These are phyloP conservation scores for Claviceps citrina DNA, from an alignment of 2,329 filamentous ascomycete genomes.

Conservation along the genomic window DNA sequence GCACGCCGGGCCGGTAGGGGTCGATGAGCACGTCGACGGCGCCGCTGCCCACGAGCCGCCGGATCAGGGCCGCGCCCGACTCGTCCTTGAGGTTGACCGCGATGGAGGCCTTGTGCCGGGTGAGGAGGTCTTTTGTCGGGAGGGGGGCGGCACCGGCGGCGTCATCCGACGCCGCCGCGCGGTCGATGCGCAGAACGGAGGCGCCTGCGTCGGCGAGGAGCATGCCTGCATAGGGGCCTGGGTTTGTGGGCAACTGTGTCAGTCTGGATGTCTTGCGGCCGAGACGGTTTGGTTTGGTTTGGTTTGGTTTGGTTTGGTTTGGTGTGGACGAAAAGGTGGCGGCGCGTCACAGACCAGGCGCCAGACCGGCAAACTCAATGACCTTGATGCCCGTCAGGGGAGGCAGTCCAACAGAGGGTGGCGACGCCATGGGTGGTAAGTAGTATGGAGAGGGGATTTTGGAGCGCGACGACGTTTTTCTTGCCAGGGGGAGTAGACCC, in stretches of 20 bases:
- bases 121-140: constrained; percentile 55
- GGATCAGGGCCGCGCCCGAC: constrained; percentile 48
- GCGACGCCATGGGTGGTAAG: too few relatives aligned
- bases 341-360: constrained; percentile 37
- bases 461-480: too few relatives aligned
- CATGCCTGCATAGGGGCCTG: constrained; percentile 77
- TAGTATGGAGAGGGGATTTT: too few relatives aligned
- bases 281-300: too few relatives aligned
- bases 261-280: too few relatives aligned
- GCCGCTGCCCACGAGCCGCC: constrained; percentile 49
- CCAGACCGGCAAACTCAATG: constrained; percentile 45
- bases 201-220: constrained; percentile 84
- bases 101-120: constrained; percentile 68
- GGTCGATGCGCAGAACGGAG: constrained; percentile 74
- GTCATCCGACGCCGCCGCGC: too few relatives aligned
- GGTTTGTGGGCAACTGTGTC: too few relatives aligned
- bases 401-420: constrained; percentile 10
- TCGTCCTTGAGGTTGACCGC: constrained; percentile 61
- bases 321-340: too few relatives aligned
- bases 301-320: neutral
- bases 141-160: constrained; percentile 8
- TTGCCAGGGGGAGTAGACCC: too few relatives aligned
- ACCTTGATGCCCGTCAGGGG: constrained; percentile 38
- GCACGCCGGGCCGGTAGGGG: constrained; percentile 78
- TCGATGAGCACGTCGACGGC: constrained; percentile 81